Base-by-base conservation (phyloP, 192 early-diverging fungal genomes). In the Spizellomyces punctatus region DNA sequence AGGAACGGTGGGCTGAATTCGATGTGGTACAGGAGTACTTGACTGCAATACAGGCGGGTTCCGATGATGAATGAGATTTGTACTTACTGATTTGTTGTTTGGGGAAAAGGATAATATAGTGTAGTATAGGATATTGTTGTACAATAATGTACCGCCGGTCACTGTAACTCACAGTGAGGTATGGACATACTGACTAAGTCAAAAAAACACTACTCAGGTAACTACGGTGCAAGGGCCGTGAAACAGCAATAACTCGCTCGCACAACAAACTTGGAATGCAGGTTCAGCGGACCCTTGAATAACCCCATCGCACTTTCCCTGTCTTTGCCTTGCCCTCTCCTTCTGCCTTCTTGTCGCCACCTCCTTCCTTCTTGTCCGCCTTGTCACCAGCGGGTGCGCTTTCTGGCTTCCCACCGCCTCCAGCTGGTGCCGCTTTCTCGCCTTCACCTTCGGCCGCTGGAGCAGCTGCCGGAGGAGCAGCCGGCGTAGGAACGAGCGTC, bases 11-110 rank as follows among this genome's bases (percentile, higher is more conserved):
- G 56, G 66, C 63, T 41, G 71, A 74, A 43, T 10, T 64, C 27
- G 55, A 67, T 6, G n/a, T 8, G 17, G 79, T 80, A 6, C 67
- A 64, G n/a, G 48, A 19, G 50, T 80, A 80, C 49, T 58, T 80
- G 75, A 17, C 19, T 6, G 61, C 22, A 16, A 77, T 79, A 73
- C 73, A 68, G 52, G 71, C 14, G 7, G 63, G 12, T 22, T 12
- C 4, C 22, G 21, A 19, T 54, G 50, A 54, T 54, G 50, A 12
- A 54, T 54, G 17, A 54, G 50, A 36, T 36, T 36, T 36, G 27
- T 36, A 36, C 27, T 36, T 36, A 36, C 27, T 0, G 27, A 36
- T 36, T 36, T 36, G 27, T 36, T 36, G 27, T 36, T 36, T 36
- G 27, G 27, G 27, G 27, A 36, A 36, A 3, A 36, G 27, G 27